Evolutionary conservation across 164 flowering plant genomes (phyloP), one percentile per base, ranked within the genome.

Genomic region (Nelumbo lutea): DNA sequence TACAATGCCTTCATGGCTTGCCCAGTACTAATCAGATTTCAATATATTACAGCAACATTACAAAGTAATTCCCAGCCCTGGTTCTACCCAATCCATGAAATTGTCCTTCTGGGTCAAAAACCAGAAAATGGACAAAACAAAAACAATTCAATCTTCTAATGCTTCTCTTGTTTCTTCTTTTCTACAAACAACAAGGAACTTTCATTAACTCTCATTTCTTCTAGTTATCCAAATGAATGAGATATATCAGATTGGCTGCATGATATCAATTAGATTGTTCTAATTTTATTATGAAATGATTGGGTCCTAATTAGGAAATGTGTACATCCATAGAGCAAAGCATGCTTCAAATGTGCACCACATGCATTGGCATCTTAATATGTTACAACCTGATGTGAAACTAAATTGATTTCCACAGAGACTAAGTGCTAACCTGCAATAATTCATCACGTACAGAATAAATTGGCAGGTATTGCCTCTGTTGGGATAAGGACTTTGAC

Each of bases 401-500:
- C 14, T 53, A 11, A 53, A 53, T 7, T 3, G 14, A 53, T 53
- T 14, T 13, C 57, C n/a, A 53, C 45, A 52, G 41, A 61, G 61
- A 68, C 9, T 3, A 57, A 65, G 2, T 15, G 55, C 77, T 62
- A 74, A 88, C 95, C 98, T 95, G 98, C 77, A 95, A 70, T 63
- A 95, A 71, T 68, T 92, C 98, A 14, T 95, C 99, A 1, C 98
- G 86, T 11, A 92, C 88, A 62, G 99, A 92, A 83, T 58, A 95
- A 70, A 95, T 95, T 27, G 98, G 99, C 58, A 92, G 78, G 84
- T 92, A 92, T 61, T 92, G 97, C 38, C 98, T 81, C 72, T 95
- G 99, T 72, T 95, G 85, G 15, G 89, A 70, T 53, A 95, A 0
- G 65, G 93, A 83, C 69, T 95, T 95, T 73, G 96, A 75, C 85